These are phyloP conservation scores for Magnusiomyces sp. DNA, from an alignment of 1,139 yeast species.

Conservation along the genomic window DNA sequence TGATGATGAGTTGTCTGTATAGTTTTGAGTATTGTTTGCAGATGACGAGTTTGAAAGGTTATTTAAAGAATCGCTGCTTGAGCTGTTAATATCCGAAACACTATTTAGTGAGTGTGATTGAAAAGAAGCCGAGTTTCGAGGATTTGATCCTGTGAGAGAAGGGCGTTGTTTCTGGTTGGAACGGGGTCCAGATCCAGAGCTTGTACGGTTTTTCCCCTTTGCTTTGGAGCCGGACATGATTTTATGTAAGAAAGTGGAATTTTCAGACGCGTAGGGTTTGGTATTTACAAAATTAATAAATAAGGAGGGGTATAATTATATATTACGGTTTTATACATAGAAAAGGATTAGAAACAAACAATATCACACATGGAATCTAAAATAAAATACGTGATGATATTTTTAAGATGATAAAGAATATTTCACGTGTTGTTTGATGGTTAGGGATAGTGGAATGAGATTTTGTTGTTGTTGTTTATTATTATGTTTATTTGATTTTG, in stretches of 20 bases:
- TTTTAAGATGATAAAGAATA: too few relatives aligned
- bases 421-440: too few relatives aligned
- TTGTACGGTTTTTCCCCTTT: constrained; percentile 2
- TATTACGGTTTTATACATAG: too few relatives aligned
- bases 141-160: neutral
- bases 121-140: neutral
- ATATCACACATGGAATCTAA: too few relatives aligned
- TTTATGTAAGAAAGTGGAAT: neutral
- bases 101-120: neutral
- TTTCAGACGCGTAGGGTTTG: too few relatives aligned
- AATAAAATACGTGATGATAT: too few relatives aligned
- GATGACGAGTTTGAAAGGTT: neutral
- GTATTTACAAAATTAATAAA: too few relatives aligned
- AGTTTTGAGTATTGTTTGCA: neutral
- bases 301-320: too few relatives aligned
- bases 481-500: too few relatives aligned
- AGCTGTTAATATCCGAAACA: neutral
- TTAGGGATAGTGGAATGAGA: too few relatives aligned
- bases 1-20: neutral
- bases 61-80: neutral
- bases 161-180: neutral
- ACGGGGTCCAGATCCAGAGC: neutral
- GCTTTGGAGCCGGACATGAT: constrained; percentile 4
- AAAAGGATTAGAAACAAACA: too few relatives aligned
- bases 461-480: too few relatives aligned